Evolutionary conservation across 176 grass and related monocot genomes (phyloP), one percentile per base, ranked within the genome.

Genomic region (Cocos nucifera): DNA sequence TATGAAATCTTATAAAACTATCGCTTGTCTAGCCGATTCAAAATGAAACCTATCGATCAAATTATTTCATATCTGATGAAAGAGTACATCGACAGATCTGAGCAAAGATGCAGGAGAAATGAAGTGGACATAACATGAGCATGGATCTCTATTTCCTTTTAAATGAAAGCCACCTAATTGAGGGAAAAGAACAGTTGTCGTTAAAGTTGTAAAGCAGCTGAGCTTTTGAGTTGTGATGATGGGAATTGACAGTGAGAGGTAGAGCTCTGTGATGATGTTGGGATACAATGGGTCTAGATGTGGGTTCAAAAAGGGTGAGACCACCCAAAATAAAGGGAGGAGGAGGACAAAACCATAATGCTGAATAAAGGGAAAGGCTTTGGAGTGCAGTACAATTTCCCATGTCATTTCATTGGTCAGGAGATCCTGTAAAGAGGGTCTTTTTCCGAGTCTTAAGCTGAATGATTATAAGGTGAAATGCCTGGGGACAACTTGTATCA

Each of bases 131-230:
- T 17, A 52, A 8, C 50, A 20, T 49, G 17, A 65, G 49, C 18
- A 53, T 16, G 63, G 14, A 53, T 22, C n/a, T 51, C 17, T 65
- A 26, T 26, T n/a, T 53, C 49, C 50, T 50, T 28, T 65, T 27
- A 15, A n/a, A 65, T 51, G 63, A 65, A 65, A 53, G 32, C 22
- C 51, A 65, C 63, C 22, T 44, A 12, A 44, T 44, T 44, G 35
- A 44, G 35, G 35, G 35, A 44, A 44, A 9, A 12, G 35, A 14
- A 44, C 14, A 14, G 1, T 44, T 44, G 35, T 3, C 10, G 14
- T 65, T 65, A 50, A 25, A 65, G 24, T 14, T 53, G 25, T 22
- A 10, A 51, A 50, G 49, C 2, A 25, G 22, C 35, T 12, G 35
- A 44, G 2, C 35, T 44, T 44, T 44, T 44, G 35, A 44, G 35